Evolutionary conservation across 768 basidiomycete genomes (phyloP), one percentile per base, ranked within the genome.

Genomic region (Dictyophora rubrovolvata): DNA sequence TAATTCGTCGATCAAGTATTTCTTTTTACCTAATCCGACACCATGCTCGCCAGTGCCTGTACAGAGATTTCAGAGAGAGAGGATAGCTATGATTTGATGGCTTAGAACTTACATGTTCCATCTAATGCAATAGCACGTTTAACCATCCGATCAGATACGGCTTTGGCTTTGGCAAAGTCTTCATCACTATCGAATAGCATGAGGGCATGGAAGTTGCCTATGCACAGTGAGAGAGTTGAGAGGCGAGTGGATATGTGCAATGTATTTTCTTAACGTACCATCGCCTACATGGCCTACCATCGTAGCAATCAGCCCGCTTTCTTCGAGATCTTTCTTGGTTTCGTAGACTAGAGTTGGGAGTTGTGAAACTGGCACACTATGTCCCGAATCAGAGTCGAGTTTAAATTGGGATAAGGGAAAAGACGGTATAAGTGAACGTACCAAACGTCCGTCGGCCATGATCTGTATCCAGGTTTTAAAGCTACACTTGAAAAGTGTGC

Each of bases 31-130:
- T 7, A 93, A 70, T 1, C 92, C 91, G 14, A 93, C 86, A 0
- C 91, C 91, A 68, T 93, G 91, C 69, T 93, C 90, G 9, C 89
- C 89, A 3, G 87, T 89, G 64, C 86, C 86, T 89, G 58, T 11
- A 34, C n/a, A 63, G 17, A 47, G 37, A 34, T 23, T 34, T 34
- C 10, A 9, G 21, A 36, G 34, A 54, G 20, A 35, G 6, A 34
- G 28, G 69, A n/a, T n/a, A n/a, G n/a, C n/a, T n/a, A n/a, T n/a
- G n/a, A n/a, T n/a, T n/a, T n/a, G n/a, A n/a, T n/a, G n/a, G n/a
- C n/a, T n/a, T n/a, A n/a, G n/a, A n/a, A n/a, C 78, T 63, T 61
- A 85, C 87, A 89, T 47, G 87, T 87, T 18, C 87, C 87, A 62
- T 88, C 87, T 54, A 89, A 73, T 18, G 73, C 77, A 57, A 89